Evolutionary conservation across 352 stramenopile species (phyloP).

Genomic region (Globisporangium polare): DNA sequence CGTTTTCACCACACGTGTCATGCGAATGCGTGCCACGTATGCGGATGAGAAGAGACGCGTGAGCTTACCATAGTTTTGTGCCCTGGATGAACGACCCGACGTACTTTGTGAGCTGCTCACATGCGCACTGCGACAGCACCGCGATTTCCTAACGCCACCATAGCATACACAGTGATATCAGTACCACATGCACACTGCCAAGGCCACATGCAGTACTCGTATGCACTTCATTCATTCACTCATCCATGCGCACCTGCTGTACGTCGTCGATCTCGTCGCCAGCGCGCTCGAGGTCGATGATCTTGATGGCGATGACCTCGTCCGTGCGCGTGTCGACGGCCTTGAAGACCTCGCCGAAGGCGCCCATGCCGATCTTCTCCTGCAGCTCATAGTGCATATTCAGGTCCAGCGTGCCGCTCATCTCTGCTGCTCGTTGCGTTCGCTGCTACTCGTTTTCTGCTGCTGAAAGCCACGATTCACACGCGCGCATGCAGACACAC

Average conservation of each 20-base stretch:
- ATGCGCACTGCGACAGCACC: constrained; percentile 87
- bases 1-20: not conserved
- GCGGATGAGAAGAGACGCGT: not conserved
- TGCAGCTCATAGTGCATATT: constrained; percentile 70
- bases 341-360: constrained; percentile 82
- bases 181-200: not conserved
- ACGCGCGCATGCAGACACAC: not conserved
- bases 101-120: constrained; percentile 89
- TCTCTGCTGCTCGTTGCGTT: constrained; percentile 9
- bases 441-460: not conserved
- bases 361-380: constrained; percentile 76
- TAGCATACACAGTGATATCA: not conserved
- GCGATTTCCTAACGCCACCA: constrained; percentile 74
- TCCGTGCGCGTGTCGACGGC: constrained; percentile 63
- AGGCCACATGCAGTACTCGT: not conserved
- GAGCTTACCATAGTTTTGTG: constrained; percentile 66
- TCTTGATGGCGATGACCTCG: constrained; percentile 78
- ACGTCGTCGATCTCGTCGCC: constrained; percentile 86
- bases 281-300: constrained; percentile 82
- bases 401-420: constrained; percentile 48
- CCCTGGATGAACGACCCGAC: constrained; percentile 82
- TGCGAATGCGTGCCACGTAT: not conserved
- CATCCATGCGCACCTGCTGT: constrained; percentile 43
- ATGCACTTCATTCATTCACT: not conserved
- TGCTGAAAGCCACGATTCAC: not conserved